Evolutionary conservation across 257 asterid species (phyloP), one percentile per base, ranked within the genome.

Genomic region (Salvia splendens): DNA sequence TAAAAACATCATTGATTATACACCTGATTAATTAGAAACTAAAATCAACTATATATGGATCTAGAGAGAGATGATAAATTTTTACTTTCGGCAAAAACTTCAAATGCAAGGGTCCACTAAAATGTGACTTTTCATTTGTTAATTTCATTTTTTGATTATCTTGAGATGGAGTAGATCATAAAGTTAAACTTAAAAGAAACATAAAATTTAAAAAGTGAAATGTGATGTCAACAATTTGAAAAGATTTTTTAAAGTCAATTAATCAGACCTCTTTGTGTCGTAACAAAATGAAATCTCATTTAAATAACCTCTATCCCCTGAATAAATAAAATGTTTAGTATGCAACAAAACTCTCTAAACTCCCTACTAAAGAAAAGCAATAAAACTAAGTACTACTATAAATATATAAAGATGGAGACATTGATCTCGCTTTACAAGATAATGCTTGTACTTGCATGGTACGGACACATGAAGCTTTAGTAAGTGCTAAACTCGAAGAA

Each of bases 401-500:
- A 10, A 6, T 24, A 9, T 57, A 66, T 16, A 57, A 68, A 68
- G 38, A 33, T 40, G 53, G 50, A 53, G 72, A 67, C 20, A 55
- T 8, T 33, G 4, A 11, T 55, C 8, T 56, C 38, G 11, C 59
- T 35, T 46, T 17, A 12, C 3, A 12, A 33, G 67, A 68, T 46
- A 35, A 46, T 57, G 73, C 28, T 33, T 38, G 75, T 61, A 69
- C 74, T 51, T 50, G 42, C 33, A 43, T 64, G 50, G 76, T 71
- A 63, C 76, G 76, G 70, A 62, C 64, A 41, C 56, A 48, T 68
- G 57, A 67, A 68, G 20, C 24, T 8, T 8, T 5, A 40, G 45
- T 43, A 28, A 42, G 8, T 43, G 11, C 33, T 5, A 42, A 42
- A 38, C 28, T 15, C 30, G 17, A 28, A 28, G 61, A 61, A 61